Percentiles rank a stretch among this genome's conserved stretches.
Conservation (phyloP, 140 eudicot species). For the Oenanthe javanica region DNA sequence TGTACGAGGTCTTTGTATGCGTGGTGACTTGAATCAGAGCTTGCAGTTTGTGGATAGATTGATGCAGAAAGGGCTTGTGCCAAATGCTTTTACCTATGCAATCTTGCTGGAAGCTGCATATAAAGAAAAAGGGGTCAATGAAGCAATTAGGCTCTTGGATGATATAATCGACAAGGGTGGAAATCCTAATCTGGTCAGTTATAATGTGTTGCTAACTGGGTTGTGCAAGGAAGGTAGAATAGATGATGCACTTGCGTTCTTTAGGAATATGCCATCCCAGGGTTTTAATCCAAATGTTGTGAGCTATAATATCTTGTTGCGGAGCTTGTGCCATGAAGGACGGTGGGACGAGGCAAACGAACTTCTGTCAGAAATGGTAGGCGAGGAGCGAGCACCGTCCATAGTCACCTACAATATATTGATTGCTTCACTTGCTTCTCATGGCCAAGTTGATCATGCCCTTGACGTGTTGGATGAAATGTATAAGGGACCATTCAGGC, state of each 20-base stretch:
- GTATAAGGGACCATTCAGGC: slow-evolving; percentile 46
- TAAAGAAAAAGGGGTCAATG: slow-evolving; percentile 72
- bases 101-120: slow-evolving; percentile 77
- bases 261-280: slow-evolving; percentile 56
- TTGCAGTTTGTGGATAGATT: slow-evolving; percentile 54
- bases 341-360: slow-evolving; percentile 71
- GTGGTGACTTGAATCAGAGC: slow-evolving; percentile 49
- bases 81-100: slow-evolving; percentile 67
- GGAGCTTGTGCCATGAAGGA: slow-evolving; percentile 61
- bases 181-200: slow-evolving; percentile 68
- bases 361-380: slow-evolving; percentile 67
- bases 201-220: slow-evolving; percentile 73
- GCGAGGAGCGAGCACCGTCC: slow-evolving; percentile 53
- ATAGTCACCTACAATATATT: slow-evolving; percentile 62
- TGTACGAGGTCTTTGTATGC: slow-evolving; percentile 68
- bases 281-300: slow-evolving; percentile 80
- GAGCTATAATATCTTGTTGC: slow-evolving; percentile 66
- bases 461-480: slow-evolving; percentile 56
- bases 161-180: slow-evolving; percentile 67
- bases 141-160: slow-evolving; percentile 61
- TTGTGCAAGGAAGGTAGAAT: slow-evolving; percentile 67
- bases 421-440: slow-evolving; percentile 60
- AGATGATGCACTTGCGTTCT: slow-evolving; percentile 62
- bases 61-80: slow-evolving; percentile 54
- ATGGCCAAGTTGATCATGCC: slow-evolving; percentile 72